phyloP scores from a whole-genome alignment of 2,329 filamentous ascomycete genomes.

The Colletotrichum sp. region DNA sequence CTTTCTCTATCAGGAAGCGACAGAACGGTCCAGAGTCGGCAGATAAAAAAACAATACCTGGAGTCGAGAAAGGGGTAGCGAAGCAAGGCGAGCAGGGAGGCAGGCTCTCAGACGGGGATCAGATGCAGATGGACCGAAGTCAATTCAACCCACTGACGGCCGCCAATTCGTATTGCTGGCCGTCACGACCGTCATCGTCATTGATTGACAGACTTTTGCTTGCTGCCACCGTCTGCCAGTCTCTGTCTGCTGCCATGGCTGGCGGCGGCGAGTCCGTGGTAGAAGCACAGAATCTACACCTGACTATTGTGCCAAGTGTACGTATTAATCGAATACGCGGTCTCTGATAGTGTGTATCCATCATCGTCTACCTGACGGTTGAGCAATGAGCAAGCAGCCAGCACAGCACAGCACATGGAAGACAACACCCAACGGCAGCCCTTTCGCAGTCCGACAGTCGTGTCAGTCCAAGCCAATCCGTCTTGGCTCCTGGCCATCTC shows the following conservation, averaged over 20 bases:
- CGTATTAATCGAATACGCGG: not conserved
- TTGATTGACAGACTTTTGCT: not conserved
- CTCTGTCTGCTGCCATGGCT: not conserved
- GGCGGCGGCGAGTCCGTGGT: not conserved
- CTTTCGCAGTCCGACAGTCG: not conserved
- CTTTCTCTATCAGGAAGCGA: not conserved
- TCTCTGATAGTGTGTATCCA: not conserved
- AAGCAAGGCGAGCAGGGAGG: not conserved
- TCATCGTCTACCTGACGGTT: not conserved
- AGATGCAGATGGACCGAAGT: not conserved
- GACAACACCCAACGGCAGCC: not conserved
- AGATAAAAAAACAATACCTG: not conserved
- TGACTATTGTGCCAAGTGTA: not conserved
- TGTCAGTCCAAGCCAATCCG: not conserved
- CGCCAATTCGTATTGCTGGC: not conserved
- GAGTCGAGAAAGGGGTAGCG: slow-evolving; percentile 2
- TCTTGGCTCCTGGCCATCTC: not conserved
- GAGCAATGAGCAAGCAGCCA: not conserved
- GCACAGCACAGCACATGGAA: not conserved
- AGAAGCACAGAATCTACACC: not conserved
- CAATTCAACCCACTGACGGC: slow-evolving; percentile 6
- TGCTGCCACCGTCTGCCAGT: not conserved
- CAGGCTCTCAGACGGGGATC: not conserved
- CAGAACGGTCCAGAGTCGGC: not conserved
- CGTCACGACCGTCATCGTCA: not conserved